Percentiles rank a stretch among this genome's conserved stretches.
These are phyloP conservation scores for Lophiotrema nucula DNA, from an alignment of 495 filamentous ascomycete species.

Conservation along the genomic window DNA sequence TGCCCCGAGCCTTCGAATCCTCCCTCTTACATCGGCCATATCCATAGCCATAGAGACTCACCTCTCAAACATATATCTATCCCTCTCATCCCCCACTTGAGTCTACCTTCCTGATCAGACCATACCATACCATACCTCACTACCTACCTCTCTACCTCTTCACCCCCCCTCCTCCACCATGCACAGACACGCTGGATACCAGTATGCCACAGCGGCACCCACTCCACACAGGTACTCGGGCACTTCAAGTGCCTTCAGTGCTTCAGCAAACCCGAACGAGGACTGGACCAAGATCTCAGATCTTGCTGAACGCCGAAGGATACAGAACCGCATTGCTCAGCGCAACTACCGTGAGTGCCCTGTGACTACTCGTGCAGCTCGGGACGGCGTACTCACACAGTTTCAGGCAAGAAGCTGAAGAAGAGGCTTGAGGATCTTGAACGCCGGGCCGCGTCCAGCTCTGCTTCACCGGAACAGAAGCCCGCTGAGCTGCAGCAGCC, in stretches of 20 bases:
- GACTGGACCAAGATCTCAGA: constrained; percentile 99
- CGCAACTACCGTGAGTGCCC: constrained; percentile 91
- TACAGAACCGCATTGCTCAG: constrained; percentile 97
- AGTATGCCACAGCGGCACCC: constrained; percentile 40
- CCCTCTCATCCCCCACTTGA: neutral
- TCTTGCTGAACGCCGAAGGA: constrained; percentile 86
- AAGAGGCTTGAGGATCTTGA: constrained; percentile 94
- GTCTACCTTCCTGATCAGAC: constrained; percentile 5
- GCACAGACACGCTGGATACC: constrained; percentile 44
- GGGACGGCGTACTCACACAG: constrained; percentile 1
- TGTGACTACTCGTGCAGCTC: neutral
- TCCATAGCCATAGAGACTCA: no score
- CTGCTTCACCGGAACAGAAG: constrained; percentile 65
- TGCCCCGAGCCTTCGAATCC: constrained; percentile 14
- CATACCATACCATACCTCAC: neutral
- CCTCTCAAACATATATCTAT: constrained; percentile 9
- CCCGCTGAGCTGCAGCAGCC: constrained; percentile 52
- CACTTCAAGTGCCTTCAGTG: constrained; percentile 95
- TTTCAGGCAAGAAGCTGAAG: constrained; percentile 97
- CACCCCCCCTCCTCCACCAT: constrained; percentile 32
- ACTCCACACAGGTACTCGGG: constrained; percentile 61
- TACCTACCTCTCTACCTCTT: constrained; percentile 1
- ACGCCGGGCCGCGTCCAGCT: constrained; percentile 81
- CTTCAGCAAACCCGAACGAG: constrained; percentile 92
- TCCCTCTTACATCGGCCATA: constrained; percentile 2